Base-by-base conservation (phyloP, 169 alveolate genomes). In the Cyclospora cayetanensis region DNA sequence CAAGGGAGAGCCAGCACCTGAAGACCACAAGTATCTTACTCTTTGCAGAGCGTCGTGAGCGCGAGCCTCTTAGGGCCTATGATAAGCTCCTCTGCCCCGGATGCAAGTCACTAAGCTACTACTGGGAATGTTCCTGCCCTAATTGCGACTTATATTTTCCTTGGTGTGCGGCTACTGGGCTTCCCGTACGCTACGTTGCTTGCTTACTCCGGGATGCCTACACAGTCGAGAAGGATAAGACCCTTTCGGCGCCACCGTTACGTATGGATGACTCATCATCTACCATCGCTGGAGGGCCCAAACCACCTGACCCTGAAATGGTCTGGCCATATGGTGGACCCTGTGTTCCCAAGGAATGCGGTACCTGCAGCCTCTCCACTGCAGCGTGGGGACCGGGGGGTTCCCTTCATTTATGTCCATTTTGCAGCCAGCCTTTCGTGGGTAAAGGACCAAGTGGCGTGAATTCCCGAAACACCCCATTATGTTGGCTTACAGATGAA, bases 301-400 rank as follows among this genome's bases (percentile, higher is more conserved):
- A 50, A n/a, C n/a, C n/a, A n/a, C n/a, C n/a, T 31, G 89, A 52
- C 20, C 37, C 41, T 20, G 74, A 80, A 34, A 5, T 5, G 9
- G 0, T 50, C 37, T 80, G 89, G 89, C 89, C 89, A 1, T 52
- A 52, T 39, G 89, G 89, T 12, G 89, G 89, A 9, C 89, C 89
- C 31, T 2, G 55, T 12, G 74, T 34, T 29, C 89, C 89, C 34
- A 63, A 80, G 27, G 34, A 70, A 4, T 80, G 89, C 55, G 50
- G 76, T 3, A 2, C 63, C 12, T 80, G 89, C 41, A 74, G 89
- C 76, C 70, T 52, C 66, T 25, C 63, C 27, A 80, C 72, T 50
- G 89, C 52, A 50, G 89, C 89, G n/a, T 80, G 89, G 89, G 89
- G 89, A 22, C 89, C 89, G 39, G 89, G 39, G 76, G 89, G 89